Conservation (phyloP, 2,329 filamentous ascomycete species). For the Fusarium sp. region DNA sequence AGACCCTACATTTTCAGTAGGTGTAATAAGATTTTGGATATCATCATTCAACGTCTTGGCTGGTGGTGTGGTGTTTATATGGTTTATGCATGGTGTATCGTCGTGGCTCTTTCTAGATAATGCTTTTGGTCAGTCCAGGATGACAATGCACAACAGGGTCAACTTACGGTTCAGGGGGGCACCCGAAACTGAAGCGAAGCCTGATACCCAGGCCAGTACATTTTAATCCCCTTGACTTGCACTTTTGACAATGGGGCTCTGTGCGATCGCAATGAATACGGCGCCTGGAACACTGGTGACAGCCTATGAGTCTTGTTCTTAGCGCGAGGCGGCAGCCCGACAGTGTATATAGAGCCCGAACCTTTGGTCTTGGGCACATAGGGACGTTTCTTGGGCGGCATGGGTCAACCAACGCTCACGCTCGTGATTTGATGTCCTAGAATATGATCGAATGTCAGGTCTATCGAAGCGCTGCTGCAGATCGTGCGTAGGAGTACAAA, state of each 20-base stretch:
- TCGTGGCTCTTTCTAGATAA: no score
- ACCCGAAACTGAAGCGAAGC: constrained; percentile 11
- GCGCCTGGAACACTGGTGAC: constrained; percentile 34
- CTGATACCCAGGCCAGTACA: constrained; percentile 32
- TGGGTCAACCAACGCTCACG: neutral
- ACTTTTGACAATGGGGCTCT: constrained; percentile 32
- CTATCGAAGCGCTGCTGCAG: no score
- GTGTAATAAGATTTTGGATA: no score
- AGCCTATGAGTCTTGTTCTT: constrained; percentile 16
- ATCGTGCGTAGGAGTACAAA: no score
- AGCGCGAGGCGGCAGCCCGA: neutral
- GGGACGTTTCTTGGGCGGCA: constrained; percentile 17
- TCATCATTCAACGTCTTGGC: no score
- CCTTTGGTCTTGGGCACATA: constrained; percentile 27
- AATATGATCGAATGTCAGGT: no score
- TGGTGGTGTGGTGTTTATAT: no score
- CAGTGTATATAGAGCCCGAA: neutral
- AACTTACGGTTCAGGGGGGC: neutral
- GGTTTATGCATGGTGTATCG: no score
- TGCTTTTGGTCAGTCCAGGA: no score
- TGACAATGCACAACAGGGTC: no score
- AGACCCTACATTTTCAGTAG: no score
- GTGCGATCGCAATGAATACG: constrained; percentile 37
- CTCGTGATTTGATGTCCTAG: no score
- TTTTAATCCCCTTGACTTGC: constrained; percentile 21